Conservation (phyloP, 306 rosid genomes). For the Lotus japonicus region DNA sequence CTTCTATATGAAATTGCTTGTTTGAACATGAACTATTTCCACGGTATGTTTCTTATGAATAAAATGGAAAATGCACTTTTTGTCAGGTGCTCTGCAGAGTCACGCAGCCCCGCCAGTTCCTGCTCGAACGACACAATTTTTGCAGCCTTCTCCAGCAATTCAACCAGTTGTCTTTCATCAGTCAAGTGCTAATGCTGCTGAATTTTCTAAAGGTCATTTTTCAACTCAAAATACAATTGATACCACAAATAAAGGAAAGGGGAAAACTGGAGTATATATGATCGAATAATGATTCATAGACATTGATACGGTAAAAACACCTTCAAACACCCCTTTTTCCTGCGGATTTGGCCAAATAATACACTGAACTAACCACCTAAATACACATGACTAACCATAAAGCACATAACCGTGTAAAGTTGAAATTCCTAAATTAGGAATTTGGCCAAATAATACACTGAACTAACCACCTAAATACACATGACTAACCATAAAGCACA, state of each 20-base stretch:
- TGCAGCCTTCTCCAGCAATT: conserved; percentile 19
- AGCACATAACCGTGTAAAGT: no score
- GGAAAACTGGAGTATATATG: background rate
- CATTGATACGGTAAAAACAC: no score
- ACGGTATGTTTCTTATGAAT: background rate
- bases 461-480: no score
- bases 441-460: no score
- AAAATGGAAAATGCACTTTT: conserved; percentile 7
- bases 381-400: no score
- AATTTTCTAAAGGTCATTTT: conserved; percentile 42
- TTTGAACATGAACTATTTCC: background rate
- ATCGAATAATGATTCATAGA: no score
- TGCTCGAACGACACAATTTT: conserved; percentile 19
- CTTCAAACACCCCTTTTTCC: no score
- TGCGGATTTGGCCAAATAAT: no score
- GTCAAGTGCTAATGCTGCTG: conserved; percentile 12
- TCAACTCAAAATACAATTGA: background rate
- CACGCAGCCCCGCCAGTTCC: conserved; percentile 15
- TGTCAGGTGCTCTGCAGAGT: conserved; percentile 36
- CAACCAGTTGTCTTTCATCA: conserved; percentile 9
- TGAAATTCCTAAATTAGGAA: no score
- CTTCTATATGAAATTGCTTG: background rate
- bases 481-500: no score
- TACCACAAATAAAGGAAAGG: background rate
- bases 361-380: no score